Base-by-base conservation (phyloP, 768 basidiomycete species). In the Boletus tomentosulus region DNA sequence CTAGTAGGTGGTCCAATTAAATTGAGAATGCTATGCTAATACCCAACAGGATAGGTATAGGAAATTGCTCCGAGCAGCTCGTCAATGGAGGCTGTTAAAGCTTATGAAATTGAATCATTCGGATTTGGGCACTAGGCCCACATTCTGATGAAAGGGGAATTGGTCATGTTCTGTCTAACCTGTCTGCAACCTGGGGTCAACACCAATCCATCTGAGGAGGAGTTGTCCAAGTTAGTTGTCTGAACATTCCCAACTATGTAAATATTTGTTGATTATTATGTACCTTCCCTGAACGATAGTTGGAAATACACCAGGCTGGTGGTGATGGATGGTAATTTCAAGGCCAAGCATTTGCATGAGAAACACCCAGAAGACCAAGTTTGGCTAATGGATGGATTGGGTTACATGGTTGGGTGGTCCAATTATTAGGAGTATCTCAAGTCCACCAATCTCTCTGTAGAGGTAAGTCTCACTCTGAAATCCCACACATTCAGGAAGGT, bases 161-260 rank as follows among this genome's bases (percentile, higher is more conserved):
- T 56, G 6, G 50, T 6, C 0, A 24, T 67, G 1, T 60, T 65
- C 10, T 68, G 70, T 19, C 58, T 63, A 0, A 55, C 63, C 4
- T 72, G 69, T 48, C 68, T 63, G 2, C 66, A 68, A 15, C 64
- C 62, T 0, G 63, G 60, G 0, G 53, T 67, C 6, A 70, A 70
- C 9, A 27, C 27, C 27, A 6, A 27, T 3, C 27, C 27, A 27
- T 27, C 27, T 27, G 27, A 27, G 6, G 3, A 27, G 27, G 27
- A 27, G 6, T 27, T 27, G 27, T 27, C 27, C 27, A 27, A 27
- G 27, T 27, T 3, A 27, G 27, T 6, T 3, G 27, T 27, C 27
- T 27, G 27, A 6, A 6, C 3, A 27, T 3, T 27, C 3, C 6
- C 3, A 27, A 27, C 27, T 3, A 27, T 27, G 27, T 3, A 6